Base-by-base conservation (phyloP, 495 filamentous ascomycete species). In the Tuber melanosporum region DNA sequence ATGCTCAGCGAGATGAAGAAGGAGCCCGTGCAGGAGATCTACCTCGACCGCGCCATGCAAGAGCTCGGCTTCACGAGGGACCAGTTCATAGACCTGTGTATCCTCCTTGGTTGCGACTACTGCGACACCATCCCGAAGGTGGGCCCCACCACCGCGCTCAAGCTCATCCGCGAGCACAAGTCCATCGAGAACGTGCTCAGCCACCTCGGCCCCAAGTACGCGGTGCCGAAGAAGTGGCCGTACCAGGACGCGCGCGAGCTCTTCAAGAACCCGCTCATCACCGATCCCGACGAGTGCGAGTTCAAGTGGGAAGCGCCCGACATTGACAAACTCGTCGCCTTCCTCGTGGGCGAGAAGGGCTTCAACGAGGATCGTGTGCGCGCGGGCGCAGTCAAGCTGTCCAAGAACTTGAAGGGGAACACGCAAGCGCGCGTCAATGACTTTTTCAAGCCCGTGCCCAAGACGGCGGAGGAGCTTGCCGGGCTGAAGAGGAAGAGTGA, bases 251-350 rank as follows among this genome's bases (percentile, higher is more conserved):
- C 95, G 19, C 92, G 95, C 19, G 90, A 92, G 15, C 89, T 99
- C 39, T 98, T 99, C 87, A 87, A 94, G 83, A 87, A 93, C 71
- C 95, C 95, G 0, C 93, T 97, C 82, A 94, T 98, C 20, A 93
- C 94, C 39, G 91, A 94, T 79, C 88, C 97, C 79, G 90, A 92
- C 8, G 91, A 92, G 49, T 97, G 94, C 83, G 94, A 98, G 79
- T 97, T 98, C 87, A 97, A 97, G 85, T 99, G 95, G 95, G 93
- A 97, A 43, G 91, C 90, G 41, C 96, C 95, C 4, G 92, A 99
- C 81, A 86, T 94, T 8, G 94, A 98, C 6, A 94, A 92, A 0
- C 87, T 99, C 3, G 87, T 98, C 22, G 88, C 94, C 75, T 99
- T 92, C 86, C 86, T 99, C 3, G 95, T 95, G 12, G 88, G 87